These are phyloP conservation scores for Seiridium unicorne DNA, from an alignment of 2,329 filamentous ascomycete genomes.

Conservation along the genomic window DNA sequence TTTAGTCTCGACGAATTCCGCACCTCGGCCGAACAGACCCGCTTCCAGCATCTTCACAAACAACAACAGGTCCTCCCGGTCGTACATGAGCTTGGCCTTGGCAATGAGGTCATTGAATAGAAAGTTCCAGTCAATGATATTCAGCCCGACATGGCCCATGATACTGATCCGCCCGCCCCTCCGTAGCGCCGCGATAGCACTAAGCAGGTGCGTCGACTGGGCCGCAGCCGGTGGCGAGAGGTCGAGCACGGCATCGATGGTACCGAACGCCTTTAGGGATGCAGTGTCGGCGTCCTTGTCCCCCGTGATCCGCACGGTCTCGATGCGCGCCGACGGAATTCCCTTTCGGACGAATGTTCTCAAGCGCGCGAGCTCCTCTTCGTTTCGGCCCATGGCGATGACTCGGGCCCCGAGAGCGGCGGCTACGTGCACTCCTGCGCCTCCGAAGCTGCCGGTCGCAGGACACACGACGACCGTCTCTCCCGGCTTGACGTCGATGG, in stretches of 20 bases:
- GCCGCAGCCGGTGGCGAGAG: constrained; percentile 39
- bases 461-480: constrained; percentile 45
- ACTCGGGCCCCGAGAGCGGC: constrained; percentile 48
- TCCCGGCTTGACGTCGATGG: constrained; percentile 40
- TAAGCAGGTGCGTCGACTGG: constrained; percentile 37
- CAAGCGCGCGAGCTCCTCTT: constrained; percentile 31
- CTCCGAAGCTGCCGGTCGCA: constrained; percentile 45
- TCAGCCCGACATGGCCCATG: constrained; percentile 21
- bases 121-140: constrained; percentile 16
- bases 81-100: constrained; percentile 45
- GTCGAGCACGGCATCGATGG: constrained; percentile 43
- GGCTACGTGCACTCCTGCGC: constrained; percentile 41
- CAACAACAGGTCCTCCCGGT: constrained; percentile 32
- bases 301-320: constrained; percentile 40
- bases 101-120: constrained; percentile 33
- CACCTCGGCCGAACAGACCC: constrained; percentile 23
- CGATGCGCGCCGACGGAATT: constrained; percentile 22
- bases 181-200: constrained; percentile 30
- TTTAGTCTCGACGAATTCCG: constrained; percentile 16
- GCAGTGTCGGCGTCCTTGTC: constrained; percentile 34
- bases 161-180: constrained; percentile 32
- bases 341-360: constrained; percentile 20
- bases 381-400: constrained; percentile 47
- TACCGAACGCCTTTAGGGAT: constrained; percentile 19
- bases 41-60: constrained; percentile 42